phyloP scores from a whole-genome alignment of 2,329 filamentous ascomycete genomes.

The Fusarium sp. region DNA sequence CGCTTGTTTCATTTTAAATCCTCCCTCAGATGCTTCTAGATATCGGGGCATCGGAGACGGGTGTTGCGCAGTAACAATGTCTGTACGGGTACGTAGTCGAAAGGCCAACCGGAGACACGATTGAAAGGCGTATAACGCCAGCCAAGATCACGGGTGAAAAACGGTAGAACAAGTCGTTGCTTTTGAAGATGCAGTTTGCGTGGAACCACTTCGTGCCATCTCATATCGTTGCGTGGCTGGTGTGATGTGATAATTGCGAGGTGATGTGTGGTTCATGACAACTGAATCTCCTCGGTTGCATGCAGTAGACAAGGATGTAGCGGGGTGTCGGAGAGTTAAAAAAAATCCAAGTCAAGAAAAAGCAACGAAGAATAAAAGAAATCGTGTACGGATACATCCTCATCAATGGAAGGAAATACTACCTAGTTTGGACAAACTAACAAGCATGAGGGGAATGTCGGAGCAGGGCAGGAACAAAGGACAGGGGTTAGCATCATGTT shows the following conservation, averaged over 20 bases:
- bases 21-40: slow-evolving; percentile 13
- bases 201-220: slow-evolving; percentile 12
- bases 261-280: slow-evolving; percentile 6
- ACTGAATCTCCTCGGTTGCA: slow-evolving; percentile 1
- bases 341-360: slow-evolving; percentile 14
- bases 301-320: not conserved
- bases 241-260: slow-evolving; percentile 12
- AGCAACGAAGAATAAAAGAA: slow-evolving; percentile 9
- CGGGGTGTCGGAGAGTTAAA: slow-evolving; percentile 1
- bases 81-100: not conserved
- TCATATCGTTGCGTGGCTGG: slow-evolving; percentile 18
- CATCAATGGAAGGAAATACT: slow-evolving; percentile 9
- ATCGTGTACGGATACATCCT: not conserved
- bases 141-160: slow-evolving; percentile 15
- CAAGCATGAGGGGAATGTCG: slow-evolving; percentile 30
- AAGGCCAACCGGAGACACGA: slow-evolving; percentile 6
- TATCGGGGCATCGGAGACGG: slow-evolving; percentile 3
- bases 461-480: slow-evolving; percentile 7
- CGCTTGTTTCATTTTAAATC: slow-evolving; percentile 32
- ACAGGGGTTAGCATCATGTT: slow-evolving; percentile 23
- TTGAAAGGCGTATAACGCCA: slow-evolving; percentile 15
- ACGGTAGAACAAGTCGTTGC: not conserved
- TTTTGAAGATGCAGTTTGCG: not conserved
- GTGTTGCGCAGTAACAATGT: slow-evolving; percentile 21
- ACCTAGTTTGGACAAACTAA: slow-evolving; percentile 18